Percentiles rank a stretch among this genome's conserved stretches.
These are phyloP conservation scores for Capsicum chinense DNA, from an alignment of 257 asterid genomes.

Conservation along the genomic window DNA sequence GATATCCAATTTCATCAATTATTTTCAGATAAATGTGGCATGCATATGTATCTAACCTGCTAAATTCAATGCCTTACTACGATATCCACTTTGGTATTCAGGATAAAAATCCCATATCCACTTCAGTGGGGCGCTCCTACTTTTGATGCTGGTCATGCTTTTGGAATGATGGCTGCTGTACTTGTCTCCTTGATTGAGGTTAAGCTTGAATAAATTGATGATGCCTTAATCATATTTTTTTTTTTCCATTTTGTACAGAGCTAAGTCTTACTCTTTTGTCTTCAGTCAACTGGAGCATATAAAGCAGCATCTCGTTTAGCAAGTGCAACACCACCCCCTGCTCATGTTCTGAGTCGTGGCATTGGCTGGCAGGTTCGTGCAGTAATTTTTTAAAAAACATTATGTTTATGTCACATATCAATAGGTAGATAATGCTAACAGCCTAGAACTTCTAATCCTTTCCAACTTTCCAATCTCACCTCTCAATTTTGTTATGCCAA, in stretches of 20 bases:
- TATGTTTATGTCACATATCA: background rate
- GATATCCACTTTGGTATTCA: conserved; percentile 32
- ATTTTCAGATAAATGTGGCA: background rate
- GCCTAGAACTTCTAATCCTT: background rate
- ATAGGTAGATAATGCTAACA: background rate
- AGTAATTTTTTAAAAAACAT: background rate
- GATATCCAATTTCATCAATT: conserved; percentile 31
- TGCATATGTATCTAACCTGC: background rate
- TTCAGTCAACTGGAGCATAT: conserved; percentile 95
- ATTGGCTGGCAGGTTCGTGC: conserved; percentile 94
- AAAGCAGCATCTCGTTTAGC: conserved; percentile 97
- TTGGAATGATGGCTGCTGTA: conserved; percentile 98
- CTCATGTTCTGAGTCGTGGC: conserved; percentile 98
- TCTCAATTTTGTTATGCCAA: background rate
- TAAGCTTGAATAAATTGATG: conserved; percentile 14
- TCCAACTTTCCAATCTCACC: conserved; percentile 19
- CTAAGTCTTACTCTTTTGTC: conserved; percentile 23
- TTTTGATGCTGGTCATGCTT: conserved; percentile 94
- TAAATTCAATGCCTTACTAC: background rate
- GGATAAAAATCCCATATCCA: conserved; percentile 95
- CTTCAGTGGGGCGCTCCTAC: conserved; percentile 99
- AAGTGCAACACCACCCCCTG: conserved; percentile 98
- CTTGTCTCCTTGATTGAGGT: conserved; percentile 96
- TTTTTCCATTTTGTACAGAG: background rate
- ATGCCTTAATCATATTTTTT: background rate